phyloP scores from a whole-genome alignment of 495 filamentous ascomycete genomes.

The Geoglossum glabrum region DNA sequence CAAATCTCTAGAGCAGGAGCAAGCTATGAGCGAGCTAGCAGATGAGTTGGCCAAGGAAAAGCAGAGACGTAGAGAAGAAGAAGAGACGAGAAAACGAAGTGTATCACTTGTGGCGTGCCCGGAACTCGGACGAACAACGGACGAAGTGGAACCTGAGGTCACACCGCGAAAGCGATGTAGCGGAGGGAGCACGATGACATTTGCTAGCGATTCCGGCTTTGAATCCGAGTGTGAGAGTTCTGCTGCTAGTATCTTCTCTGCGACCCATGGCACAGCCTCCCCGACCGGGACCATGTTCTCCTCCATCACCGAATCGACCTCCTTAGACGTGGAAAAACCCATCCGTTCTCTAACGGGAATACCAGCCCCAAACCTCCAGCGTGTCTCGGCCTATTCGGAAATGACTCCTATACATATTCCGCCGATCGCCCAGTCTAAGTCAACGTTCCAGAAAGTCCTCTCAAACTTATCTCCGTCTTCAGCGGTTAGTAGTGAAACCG shows the following conservation, averaged over 20 bases:
- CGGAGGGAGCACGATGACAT: conserved; percentile 13
- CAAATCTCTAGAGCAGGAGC: conserved; percentile 43
- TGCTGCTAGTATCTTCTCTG: neutral
- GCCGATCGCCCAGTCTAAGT: neutral
- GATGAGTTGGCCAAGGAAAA: conserved; percentile 44
- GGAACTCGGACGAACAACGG: conserved; percentile 26
- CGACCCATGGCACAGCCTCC: neutral
- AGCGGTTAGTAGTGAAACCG: too few species aligned
- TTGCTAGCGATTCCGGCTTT: conserved; percentile 31
- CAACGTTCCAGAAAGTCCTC: neutral
- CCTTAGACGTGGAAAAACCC: neutral
- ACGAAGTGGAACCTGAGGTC: conserved; percentile 23
- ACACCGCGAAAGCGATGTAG: conserved; percentile 25
- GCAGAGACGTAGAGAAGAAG: conserved; percentile 30
- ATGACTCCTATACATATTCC: too few species aligned
- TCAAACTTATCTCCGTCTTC: neutral
- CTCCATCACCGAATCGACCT: neutral
- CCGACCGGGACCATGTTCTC: neutral
- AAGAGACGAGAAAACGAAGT: conserved; percentile 26
- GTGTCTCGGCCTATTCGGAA: too few species aligned
- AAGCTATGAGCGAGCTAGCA: conserved; percentile 39
- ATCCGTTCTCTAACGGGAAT: too few species aligned
- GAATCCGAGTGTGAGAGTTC: conserved; percentile 40
- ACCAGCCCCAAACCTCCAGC: neutral
- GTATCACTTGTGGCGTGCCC: conserved; percentile 25